A percentile compares a stretch with the other conserved stretches of the same genome.
phyloP scores from a whole-genome alignment of 192 early-diverging fungal species.

The Coemansia pectinata region DNA sequence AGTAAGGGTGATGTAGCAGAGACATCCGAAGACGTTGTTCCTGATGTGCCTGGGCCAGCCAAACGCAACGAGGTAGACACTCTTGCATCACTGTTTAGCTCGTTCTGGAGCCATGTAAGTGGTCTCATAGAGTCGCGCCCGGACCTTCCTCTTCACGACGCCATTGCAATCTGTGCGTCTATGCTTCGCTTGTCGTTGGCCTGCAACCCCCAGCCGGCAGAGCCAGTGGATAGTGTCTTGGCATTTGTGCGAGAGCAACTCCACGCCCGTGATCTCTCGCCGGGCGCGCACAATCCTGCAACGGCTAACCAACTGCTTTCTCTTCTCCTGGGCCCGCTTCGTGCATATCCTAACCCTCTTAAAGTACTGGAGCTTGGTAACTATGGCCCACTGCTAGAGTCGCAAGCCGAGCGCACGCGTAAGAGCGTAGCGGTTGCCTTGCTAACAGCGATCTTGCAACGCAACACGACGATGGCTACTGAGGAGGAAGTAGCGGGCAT shows the following conservation, averaged over 20 bases:
- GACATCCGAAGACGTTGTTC: background rate
- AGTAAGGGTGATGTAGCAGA: background rate
- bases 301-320: conserved; percentile 77
- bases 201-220: conserved; percentile 77
- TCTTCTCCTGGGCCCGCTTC: conserved; percentile 81
- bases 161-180: conserved; percentile 86
- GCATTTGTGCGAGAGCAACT: conserved; percentile 84
- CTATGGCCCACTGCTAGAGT: conserved; percentile 80
- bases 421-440: conserved; percentile 80
- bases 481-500: conserved; percentile 48
- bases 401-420: conserved; percentile 82
- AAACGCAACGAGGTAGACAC: conserved; percentile 30
- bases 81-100: conserved; percentile 74
- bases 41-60: background rate
- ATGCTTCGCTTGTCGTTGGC: conserved; percentile 89
- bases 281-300: conserved; percentile 68
- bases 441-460: conserved; percentile 68
- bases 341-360: conserved; percentile 70
- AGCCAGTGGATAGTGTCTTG: conserved; percentile 89
- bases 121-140: conserved; percentile 89
- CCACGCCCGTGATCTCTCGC: conserved; percentile 59
- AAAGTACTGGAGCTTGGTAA: conserved; percentile 70
- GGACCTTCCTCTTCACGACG: conserved; percentile 89
- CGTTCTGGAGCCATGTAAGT: conserved; percentile 96
- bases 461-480: conserved; percentile 58